Base-by-base conservation (phyloP, 345 rosid genomes). In the Hirschfeldia incana region DNA sequence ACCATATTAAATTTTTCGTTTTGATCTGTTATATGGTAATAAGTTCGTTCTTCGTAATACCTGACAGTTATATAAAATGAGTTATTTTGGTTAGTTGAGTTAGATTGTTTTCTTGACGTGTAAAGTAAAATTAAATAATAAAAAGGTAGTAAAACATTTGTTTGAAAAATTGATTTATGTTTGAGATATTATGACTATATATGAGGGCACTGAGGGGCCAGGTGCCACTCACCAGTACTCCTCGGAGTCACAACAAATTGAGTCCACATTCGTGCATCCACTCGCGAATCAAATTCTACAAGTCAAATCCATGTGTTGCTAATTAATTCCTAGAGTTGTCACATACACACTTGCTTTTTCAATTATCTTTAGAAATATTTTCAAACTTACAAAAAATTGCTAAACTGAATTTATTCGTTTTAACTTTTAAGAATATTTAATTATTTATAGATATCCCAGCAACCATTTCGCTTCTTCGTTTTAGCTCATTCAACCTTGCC, bases 261-360 rank as follows among this genome's bases (percentile, higher is more conserved):
- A 17, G 74, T 49, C 73, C 65, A 79, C 74, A 73, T 73, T 67
- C 33, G 46, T 68, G 59, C 36, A 74, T 73, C 51, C 15, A 73
- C 34, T 74, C 28, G 32, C 36, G 27, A 67, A 61, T 67, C 27
- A 55, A 39, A 29, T 6, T 39, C 34, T 32, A 33, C 16, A 49
- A 71, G 62, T 78, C 55, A 73, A 59, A 79, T 67, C 37, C 32
- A 46, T 73, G 33, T 67, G 33, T 65, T 67, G 55, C 57, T 26
- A 26, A 65, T 61, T 34, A 73, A 60, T 78, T 65, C 7, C 8
- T 12, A 37, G 3, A 65, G 29, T 46, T 60, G 21, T 67, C 8
- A 58, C 46, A 44, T 13, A 32, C 9, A 74, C 66, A 28, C 8
- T 16, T 63, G 34, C 12, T 44, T 68, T 21, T 42, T 32, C 27